A percentile compares a stretch with the other conserved stretches of the same genome.
Conservation (phyloP, 495 filamentous ascomycete species). For the Trichoderma asperelloides region DNA sequence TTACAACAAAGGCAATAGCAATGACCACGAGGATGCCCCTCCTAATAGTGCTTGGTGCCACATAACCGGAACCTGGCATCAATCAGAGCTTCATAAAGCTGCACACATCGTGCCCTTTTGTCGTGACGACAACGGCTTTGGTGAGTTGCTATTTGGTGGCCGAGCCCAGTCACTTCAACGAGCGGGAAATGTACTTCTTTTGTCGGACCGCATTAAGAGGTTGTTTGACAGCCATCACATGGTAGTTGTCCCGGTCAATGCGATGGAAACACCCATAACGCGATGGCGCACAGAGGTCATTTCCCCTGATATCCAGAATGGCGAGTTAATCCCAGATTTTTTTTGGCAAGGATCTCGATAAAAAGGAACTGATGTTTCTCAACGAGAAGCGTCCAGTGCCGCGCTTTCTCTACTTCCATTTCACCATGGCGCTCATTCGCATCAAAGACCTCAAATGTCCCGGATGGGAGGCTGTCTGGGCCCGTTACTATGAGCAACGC, state of each 20-base stretch:
- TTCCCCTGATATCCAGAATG: background rate
- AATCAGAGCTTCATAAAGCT: background rate
- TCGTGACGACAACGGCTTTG: background rate
- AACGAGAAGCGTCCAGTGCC: background rate
- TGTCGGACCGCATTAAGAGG: background rate
- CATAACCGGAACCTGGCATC: background rate
- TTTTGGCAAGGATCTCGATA: background rate
- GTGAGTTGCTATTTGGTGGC: background rate
- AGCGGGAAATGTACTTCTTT: background rate
- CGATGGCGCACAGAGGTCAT: background rate
- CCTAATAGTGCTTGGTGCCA: background rate
- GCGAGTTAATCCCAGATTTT: too few species aligned
- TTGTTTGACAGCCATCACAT: background rate
- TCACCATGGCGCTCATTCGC: background rate
- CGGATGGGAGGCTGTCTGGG: slow-evolving; percentile 12
- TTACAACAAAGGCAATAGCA: too few species aligned
- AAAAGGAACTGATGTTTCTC: background rate
- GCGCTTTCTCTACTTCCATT: background rate
- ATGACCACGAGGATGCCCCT: too few species aligned
- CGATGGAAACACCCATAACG: background rate
- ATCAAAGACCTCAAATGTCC: background rate
- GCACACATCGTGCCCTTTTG: background rate
- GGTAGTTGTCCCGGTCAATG: background rate
- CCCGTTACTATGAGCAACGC: slow-evolving; percentile 12
- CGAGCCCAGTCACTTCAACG: background rate